Base-by-base conservation (phyloP, 2,329 filamentous ascomycete genomes). In the Rhynchosporium agropyri region DNA sequence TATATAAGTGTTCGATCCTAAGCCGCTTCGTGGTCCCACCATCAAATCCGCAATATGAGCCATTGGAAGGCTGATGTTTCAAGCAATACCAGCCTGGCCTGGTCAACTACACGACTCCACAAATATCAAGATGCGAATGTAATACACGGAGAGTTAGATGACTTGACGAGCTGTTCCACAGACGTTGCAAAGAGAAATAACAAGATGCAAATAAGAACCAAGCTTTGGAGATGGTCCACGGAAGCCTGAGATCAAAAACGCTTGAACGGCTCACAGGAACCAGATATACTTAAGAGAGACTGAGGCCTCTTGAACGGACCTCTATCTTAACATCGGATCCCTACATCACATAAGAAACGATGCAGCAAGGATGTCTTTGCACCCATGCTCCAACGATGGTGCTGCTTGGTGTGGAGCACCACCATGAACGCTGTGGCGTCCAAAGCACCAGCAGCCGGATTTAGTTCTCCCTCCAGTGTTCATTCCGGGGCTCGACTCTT, bases 31-130 rank as follows among this genome's bases (percentile, higher is more conserved):
- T 50, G 65, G 55, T 49, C 81, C 79, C 68, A 81, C 76, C 77
- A 87, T 79, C 74, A 84, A 86, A 70, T 78, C 81, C 74, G 81
- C 83, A 75, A 87, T 87, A 75, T 88, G 85, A 76, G 84, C 83
- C 84, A 87, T 87, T 75, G 33, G 2, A 36, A 36, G 33, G 33
- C 33, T 36, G 63, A 56, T 58, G 46, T 28, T 61, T 65, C 63
- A 62, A 67, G 62, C 62, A 29, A 38, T 57, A 46, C 54, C 54
- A 62, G 64, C 68, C 68, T 58, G 65, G 60, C 50, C 62, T 57
- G 63, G 54, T 62, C 53, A 55, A 63, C 54, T 29, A 9, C 9
- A 54, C 20, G 51, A 54, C 51, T 57, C 58, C 59, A 61, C 50
- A 61, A 56, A 61, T 31, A 29, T 29, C 50, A 63, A 49, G 53